phyloP scores from a whole-genome alignment of 2,329 filamentous ascomycete species.

The Colletotrichum agaves region DNA sequence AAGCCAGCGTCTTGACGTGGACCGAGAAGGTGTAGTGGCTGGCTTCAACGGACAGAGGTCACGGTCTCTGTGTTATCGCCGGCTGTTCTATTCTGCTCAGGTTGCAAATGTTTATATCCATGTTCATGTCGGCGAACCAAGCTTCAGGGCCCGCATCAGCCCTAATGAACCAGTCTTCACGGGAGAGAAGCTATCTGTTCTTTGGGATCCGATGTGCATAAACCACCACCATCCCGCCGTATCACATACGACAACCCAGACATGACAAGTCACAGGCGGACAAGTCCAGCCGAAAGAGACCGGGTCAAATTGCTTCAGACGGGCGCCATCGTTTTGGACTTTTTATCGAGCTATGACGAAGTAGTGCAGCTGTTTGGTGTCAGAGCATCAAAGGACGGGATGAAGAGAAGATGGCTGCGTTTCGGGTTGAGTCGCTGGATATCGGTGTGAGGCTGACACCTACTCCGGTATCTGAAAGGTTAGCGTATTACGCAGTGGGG shows the following conservation, averaged over 20 bases:
- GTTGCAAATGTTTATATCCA: background rate
- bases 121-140: background rate
- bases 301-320: slow-evolving; percentile 24
- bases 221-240: slow-evolving; percentile 1
- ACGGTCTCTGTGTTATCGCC: too few species aligned
- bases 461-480: too few species aligned
- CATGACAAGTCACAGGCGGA: slow-evolving; percentile 9
- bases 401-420: slow-evolving; percentile 3
- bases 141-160: background rate
- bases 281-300: slow-evolving; percentile 18
- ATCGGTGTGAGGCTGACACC: background rate
- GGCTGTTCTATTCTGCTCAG: too few species aligned
- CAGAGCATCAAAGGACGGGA: slow-evolving; percentile 10
- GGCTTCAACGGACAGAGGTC: too few species aligned
- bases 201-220: background rate
- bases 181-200: background rate
- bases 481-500: too few species aligned
- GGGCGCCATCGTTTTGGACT: background rate
- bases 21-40: too few species aligned
- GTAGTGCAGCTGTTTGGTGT: slow-evolving; percentile 12
- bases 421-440: background rate
- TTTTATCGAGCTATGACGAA: background rate
- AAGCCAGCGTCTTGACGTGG: too few species aligned
- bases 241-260: slow-evolving; percentile 4
- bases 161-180: background rate